Percentiles rank a stretch among this genome's conserved stretches.
These are phyloP conservation scores for Aspergillus sp. DNA, from an alignment of 2,329 filamentous ascomycete species.

Conservation along the genomic window DNA sequence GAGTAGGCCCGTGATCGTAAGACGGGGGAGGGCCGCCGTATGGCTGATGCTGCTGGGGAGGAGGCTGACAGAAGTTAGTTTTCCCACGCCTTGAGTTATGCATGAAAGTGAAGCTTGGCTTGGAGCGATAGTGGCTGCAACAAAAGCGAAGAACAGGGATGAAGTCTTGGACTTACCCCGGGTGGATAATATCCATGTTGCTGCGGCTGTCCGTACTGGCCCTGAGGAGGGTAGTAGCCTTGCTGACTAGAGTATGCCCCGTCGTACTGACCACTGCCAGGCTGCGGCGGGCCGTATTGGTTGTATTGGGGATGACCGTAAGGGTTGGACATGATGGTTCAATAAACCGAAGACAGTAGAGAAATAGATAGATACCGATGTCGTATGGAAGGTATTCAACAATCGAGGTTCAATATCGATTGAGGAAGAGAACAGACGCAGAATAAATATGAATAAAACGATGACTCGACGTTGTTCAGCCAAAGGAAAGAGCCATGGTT, in stretches of 20 bases:
- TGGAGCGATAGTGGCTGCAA: background rate
- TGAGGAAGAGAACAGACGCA: background rate
- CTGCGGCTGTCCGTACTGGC: slow-evolving; percentile 13
- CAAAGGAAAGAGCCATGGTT: background rate
- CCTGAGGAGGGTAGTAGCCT: slow-evolving; percentile 16
- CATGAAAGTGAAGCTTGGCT: too few species aligned
- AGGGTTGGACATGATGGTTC: slow-evolving; percentile 8
- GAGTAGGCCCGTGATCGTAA: slow-evolving; percentile 3
- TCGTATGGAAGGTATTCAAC: too few species aligned
- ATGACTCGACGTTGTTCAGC: background rate
- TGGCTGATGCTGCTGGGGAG: background rate
- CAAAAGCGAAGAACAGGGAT: background rate
- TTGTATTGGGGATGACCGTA: slow-evolving; percentile 16
- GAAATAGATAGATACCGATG: too few species aligned
- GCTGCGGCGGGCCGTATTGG: slow-evolving; percentile 14
- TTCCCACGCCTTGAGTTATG: too few species aligned
- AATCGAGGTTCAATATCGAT: background rate
- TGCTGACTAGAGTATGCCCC: slow-evolving; percentile 18
- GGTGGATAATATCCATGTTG: slow-evolving; percentile 21
- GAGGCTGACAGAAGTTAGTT: too few species aligned
- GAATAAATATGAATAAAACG: too few species aligned
- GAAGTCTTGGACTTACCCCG: slow-evolving; percentile 15
- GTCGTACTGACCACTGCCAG: slow-evolving; percentile 4
- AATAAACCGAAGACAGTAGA: too few species aligned
- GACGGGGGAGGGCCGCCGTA: slow-evolving; percentile 5